Conservation (phyloP, 495 filamentous ascomycete species). For the Bacidia gigantensis region DNA sequence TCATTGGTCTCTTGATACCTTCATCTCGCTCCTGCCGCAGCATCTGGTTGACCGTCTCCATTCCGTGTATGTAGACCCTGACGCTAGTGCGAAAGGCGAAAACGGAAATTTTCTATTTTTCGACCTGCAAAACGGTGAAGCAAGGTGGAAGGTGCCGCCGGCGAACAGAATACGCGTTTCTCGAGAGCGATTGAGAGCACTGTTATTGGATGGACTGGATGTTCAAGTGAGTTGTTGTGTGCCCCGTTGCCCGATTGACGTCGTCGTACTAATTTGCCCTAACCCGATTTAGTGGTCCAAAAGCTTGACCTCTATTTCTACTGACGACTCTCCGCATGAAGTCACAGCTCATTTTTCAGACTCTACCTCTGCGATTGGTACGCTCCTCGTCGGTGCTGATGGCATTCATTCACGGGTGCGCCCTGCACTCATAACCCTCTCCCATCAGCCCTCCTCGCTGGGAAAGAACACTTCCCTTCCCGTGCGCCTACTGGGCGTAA, state of each 20-base stretch:
- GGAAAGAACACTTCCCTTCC: constrained; percentile 29
- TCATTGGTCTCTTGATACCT: constrained; percentile 40
- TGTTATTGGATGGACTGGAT: constrained; percentile 35
- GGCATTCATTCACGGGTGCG: constrained; percentile 37
- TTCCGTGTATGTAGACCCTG: constrained; percentile 38
- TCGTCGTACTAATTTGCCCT: not conserved
- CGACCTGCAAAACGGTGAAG: constrained; percentile 34
- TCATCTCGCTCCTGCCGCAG: constrained; percentile 36
- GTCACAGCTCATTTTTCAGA: constrained; percentile 40
- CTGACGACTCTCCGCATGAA: too few species aligned
- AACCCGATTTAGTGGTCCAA: constrained; percentile 4
- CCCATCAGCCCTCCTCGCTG: constrained; percentile 19
- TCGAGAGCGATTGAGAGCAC: constrained; percentile 31
- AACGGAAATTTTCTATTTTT: constrained; percentile 41
- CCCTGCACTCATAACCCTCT: constrained; percentile 22
- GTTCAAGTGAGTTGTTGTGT: constrained; percentile 23
- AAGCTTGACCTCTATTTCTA: not conserved
- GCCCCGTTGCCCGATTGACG: not conserved
- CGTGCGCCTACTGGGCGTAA: constrained; percentile 35
- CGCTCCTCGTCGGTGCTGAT: constrained; percentile 42
- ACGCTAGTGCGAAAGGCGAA: constrained; percentile 29
- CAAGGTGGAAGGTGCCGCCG: constrained; percentile 34
- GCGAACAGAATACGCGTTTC: constrained; percentile 35
- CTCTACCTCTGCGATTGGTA: constrained; percentile 31
- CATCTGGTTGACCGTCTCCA: constrained; percentile 33